Evolutionary conservation across 2,329 filamentous ascomycete species (phyloP).

Genomic region (Fusarium verrucosum): DNA sequence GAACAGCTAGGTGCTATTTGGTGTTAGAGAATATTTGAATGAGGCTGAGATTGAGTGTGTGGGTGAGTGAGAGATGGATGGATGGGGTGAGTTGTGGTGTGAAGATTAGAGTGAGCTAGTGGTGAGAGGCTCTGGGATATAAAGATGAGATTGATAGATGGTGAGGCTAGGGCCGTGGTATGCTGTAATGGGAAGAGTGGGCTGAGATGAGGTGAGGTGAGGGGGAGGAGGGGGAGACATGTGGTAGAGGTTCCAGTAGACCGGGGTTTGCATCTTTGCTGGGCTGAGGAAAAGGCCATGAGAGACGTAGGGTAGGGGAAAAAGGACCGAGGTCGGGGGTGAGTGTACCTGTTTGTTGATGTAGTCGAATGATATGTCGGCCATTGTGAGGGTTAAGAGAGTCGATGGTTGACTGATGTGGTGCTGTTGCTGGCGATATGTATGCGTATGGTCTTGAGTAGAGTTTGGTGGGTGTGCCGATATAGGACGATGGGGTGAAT

Average conservation of each 20-base stretch:
- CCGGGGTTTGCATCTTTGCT: too few species aligned
- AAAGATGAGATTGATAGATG: conserved; percentile 30
- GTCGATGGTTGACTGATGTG: conserved; percentile 36
- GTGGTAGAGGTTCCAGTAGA: too few species aligned
- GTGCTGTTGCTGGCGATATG: conserved; percentile 20
- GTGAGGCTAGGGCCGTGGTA: conserved; percentile 16
- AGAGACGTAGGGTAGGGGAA: conserved; percentile 1
- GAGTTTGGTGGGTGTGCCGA: conserved; percentile 10
- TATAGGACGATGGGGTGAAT: conserved; percentile 21
- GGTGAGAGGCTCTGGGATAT: conserved; percentile 31
- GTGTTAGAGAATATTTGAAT: conserved; percentile 30
- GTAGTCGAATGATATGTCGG: conserved; percentile 45
- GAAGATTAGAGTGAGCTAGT: conserved; percentile 9
- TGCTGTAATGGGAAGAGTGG: conserved; percentile 34
- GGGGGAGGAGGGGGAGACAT: conserved; percentile 34
- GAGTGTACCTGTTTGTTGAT: conserved; percentile 43
- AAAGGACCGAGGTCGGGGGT: conserved; percentile 16
- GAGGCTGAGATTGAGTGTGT: neutral
- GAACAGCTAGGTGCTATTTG: conserved; percentile 34
- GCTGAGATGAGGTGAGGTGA: conserved; percentile 40
- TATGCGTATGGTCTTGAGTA: conserved; percentile 28
- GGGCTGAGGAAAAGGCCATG: neutral
- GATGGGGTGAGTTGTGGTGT: conserved; percentile 33
- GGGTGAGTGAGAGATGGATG: neutral
- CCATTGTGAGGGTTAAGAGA: conserved; percentile 31